Evolutionary conservation across 2,329 filamentous ascomycete genomes (phyloP).

Genomic region (Aspergillus pseudotamarii): DNA sequence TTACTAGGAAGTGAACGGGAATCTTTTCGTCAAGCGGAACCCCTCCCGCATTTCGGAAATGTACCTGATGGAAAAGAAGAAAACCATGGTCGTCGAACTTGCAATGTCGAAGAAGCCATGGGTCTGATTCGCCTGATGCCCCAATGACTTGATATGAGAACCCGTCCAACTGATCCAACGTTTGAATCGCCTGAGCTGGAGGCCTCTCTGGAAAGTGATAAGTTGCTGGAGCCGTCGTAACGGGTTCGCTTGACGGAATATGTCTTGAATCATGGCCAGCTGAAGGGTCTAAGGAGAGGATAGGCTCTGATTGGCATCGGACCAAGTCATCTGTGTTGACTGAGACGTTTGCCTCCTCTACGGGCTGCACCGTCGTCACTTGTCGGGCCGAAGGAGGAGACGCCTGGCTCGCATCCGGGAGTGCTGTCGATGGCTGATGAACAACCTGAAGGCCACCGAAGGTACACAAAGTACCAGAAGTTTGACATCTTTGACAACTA

Average conservation of each 20-base stretch:
- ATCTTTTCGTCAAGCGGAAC: conserved; percentile 30
- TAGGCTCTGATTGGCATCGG: conserved; percentile 2
- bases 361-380: background rate
- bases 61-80: conserved; percentile 28
- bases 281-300: background rate
- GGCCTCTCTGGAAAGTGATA: background rate
- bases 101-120: conserved; percentile 37
- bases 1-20: conserved; percentile 28
- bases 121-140: conserved; percentile 34
- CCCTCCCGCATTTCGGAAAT: conserved; percentile 34
- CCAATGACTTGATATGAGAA: conserved; percentile 31
- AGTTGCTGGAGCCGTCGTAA: background rate
- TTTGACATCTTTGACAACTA: conserved; percentile 17
- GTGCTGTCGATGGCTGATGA: background rate
- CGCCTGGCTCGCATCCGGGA: background rate
- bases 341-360: background rate
- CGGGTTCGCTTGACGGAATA: conserved; percentile 7
- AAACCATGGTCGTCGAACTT: conserved; percentile 33
- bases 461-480: background rate
- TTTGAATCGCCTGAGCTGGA: conserved; percentile 18
- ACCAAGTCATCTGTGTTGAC: background rate
- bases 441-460: background rate
- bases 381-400: background rate
- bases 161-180: conserved; percentile 27
- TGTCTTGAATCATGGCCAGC: background rate